Percentiles rank a stretch among this genome's conserved stretches.
Conservation (phyloP, 768 basidiomycete genomes). For the Russula griseocarnosa region DNA sequence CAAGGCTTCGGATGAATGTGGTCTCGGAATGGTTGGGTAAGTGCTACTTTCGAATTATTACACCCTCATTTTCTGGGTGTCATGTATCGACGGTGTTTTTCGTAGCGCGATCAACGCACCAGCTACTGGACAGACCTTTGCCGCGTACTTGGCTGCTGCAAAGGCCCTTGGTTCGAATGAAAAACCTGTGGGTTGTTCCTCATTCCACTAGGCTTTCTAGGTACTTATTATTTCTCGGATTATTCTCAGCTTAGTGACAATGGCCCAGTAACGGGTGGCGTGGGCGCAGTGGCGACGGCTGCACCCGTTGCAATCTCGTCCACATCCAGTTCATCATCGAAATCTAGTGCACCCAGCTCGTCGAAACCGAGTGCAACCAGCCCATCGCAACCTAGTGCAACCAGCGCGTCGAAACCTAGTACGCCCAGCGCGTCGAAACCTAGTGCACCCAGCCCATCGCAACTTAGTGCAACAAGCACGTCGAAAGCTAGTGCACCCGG, state of each 20-base stretch:
- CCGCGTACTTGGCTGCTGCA: constrained; percentile 41
- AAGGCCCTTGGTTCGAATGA: constrained; percentile 36
- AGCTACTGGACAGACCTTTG: constrained; percentile 42
- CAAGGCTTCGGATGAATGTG: constrained; percentile 47
- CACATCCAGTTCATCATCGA: no score
- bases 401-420: no score
- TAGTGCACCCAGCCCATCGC: no score
- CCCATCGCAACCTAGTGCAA: no score
- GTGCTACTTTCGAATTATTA: constrained; percentile 2
- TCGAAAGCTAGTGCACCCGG: no score
- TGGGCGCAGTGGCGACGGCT: constrained; percentile 27
- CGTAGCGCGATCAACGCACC: constrained; percentile 46
- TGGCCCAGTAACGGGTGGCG: constrained; percentile 39
- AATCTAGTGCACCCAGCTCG: no score
- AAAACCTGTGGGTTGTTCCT: constrained; percentile 34
- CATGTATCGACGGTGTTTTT: background rate
- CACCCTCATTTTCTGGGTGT: background rate
- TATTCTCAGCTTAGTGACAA: constrained; percentile 30
- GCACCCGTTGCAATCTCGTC: constrained; percentile 6
- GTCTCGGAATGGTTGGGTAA: constrained; percentile 49
- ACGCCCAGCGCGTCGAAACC: no score
- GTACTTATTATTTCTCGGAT: background rate
- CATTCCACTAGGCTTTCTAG: background rate
- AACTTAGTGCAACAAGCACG: no score
- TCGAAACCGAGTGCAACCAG: no score